These are phyloP conservation scores for Vairimorpha necatrix DNA, from an alignment of 371 early-diverging fungal genomes.

Conservation along the genomic window DNA sequence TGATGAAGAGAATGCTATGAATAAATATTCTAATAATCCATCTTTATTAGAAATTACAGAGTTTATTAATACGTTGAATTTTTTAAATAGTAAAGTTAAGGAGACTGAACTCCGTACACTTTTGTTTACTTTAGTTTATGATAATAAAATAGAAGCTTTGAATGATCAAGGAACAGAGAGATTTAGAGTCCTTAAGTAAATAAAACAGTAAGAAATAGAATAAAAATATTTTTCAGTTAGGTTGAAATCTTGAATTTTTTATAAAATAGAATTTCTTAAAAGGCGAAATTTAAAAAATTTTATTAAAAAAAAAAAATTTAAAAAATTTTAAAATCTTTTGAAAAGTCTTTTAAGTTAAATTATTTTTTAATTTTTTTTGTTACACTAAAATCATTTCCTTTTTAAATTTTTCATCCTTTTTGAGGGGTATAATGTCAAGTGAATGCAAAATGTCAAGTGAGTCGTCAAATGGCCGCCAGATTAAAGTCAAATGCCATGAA, in stretches of 20 bases:
- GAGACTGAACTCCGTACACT: slow-evolving; percentile 72
- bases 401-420: too few relatives aligned
- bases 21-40: slow-evolving; percentile 40
- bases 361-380: too few relatives aligned
- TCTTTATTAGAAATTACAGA: slow-evolving; percentile 39
- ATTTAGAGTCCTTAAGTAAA: slow-evolving; percentile 24
- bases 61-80: slow-evolving; percentile 45
- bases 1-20: slow-evolving; percentile 16
- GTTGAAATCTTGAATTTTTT: not conserved
- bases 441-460: slow-evolving; percentile 15
- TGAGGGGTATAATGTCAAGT: too few relatives aligned
- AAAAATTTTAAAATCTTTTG: too few relatives aligned
- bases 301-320: too few relatives aligned
- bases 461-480: not conserved
- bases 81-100: slow-evolving; percentile 68
- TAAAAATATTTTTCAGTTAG: not conserved
- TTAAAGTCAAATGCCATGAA: slow-evolving; percentile 68
- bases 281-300: too few relatives aligned
- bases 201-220: not conserved
- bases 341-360: too few relatives aligned
- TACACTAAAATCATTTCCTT: too few relatives aligned
- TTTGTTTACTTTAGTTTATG: slow-evolving; percentile 77
- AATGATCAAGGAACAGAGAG: slow-evolving; percentile 16
- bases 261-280: not conserved
- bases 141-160: slow-evolving; percentile 72